phyloP scores from a whole-genome alignment of 352 stramenopile genomes.

The Salisapilia sapeloensis region DNA sequence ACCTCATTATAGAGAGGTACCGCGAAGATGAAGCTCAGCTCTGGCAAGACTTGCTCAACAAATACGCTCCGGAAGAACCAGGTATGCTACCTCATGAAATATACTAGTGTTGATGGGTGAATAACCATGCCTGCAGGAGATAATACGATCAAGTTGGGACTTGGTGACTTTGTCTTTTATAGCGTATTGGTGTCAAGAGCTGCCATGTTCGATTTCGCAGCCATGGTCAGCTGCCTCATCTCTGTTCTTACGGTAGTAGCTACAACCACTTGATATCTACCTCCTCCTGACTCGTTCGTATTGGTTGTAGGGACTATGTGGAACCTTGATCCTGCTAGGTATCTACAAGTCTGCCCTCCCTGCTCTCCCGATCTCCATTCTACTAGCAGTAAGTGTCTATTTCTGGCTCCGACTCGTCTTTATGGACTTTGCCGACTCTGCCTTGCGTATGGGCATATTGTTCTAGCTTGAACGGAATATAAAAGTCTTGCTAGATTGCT shows the following conservation, averaged over 20 bases:
- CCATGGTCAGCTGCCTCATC: slow-evolving; percentile 88
- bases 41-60: slow-evolving; percentile 63
- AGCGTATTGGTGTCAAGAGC: slow-evolving; percentile 94
- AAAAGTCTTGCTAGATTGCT: slow-evolving; percentile 4
- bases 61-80: slow-evolving; percentile 43
- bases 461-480: slow-evolving; percentile 1
- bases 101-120: slow-evolving; percentile 3
- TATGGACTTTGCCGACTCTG: slow-evolving; percentile 35
- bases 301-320: slow-evolving; percentile 61
- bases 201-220: slow-evolving; percentile 90
- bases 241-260: slow-evolving; percentile 87
- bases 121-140: slow-evolving; percentile 17
- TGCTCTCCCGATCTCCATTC: slow-evolving; percentile 91
- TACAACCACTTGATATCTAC: slow-evolving; percentile 3
- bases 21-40: slow-evolving; percentile 46
- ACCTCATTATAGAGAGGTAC: slow-evolving; percentile 64
- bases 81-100: slow-evolving; percentile 7
- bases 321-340: slow-evolving; percentile 90
- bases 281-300: slow-evolving; percentile 1
- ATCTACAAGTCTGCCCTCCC: slow-evolving; percentile 92
- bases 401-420: slow-evolving; percentile 68
- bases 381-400: slow-evolving; percentile 58
- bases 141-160: slow-evolving; percentile 86
- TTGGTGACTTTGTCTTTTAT: slow-evolving; percentile 99
- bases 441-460: slow-evolving; percentile 15